Conservation (phyloP, 805 yeast species). For the Starmerella floricola region DNA sequence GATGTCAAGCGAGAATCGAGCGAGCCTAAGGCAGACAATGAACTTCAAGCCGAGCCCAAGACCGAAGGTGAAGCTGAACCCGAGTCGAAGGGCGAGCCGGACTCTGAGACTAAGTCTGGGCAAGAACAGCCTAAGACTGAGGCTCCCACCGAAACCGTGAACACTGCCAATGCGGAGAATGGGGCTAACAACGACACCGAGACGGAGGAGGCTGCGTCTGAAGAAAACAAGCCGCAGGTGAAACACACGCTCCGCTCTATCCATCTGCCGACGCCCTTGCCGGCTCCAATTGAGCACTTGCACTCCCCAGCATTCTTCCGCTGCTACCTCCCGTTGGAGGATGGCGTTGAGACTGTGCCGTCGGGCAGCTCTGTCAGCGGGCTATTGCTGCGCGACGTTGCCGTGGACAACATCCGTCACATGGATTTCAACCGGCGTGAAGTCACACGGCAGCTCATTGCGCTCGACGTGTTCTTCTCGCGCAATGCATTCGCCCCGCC, state of each 20-base stretch:
- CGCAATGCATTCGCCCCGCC: slow-evolving; percentile 54
- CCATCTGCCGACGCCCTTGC: slow-evolving; percentile 24
- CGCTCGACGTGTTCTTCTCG: slow-evolving; percentile 60
- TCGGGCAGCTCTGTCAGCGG: slow-evolving; percentile 40
- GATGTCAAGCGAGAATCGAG: not conserved
- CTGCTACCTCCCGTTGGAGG: slow-evolving; percentile 26
- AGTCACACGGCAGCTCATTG: slow-evolving; percentile 70
- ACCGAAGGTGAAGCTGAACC: too few relatives aligned
- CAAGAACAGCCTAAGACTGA: too few relatives aligned
- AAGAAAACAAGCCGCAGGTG: not conserved
- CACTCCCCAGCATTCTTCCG: slow-evolving; percentile 9
- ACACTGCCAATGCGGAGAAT: too few relatives aligned
- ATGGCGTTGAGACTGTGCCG: slow-evolving; percentile 54
- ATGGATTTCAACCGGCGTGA: slow-evolving; percentile 82
- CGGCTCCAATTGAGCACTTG: slow-evolving; percentile 2
- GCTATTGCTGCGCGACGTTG: slow-evolving; percentile 59
- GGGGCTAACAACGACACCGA: slow-evolving; percentile 3
- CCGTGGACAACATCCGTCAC: slow-evolving; percentile 61
- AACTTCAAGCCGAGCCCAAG: not conserved
- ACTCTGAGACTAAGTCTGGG: too few relatives aligned
- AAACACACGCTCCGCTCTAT: slow-evolving; percentile 28
- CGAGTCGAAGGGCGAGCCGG: too few relatives aligned
- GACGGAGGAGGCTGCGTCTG: slow-evolving; percentile 1
- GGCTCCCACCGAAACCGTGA: too few relatives aligned
- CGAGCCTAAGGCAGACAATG: not conserved